Conservation (phyloP, 768 basidiomycete genomes). For the Clavaria fumosa region DNA sequence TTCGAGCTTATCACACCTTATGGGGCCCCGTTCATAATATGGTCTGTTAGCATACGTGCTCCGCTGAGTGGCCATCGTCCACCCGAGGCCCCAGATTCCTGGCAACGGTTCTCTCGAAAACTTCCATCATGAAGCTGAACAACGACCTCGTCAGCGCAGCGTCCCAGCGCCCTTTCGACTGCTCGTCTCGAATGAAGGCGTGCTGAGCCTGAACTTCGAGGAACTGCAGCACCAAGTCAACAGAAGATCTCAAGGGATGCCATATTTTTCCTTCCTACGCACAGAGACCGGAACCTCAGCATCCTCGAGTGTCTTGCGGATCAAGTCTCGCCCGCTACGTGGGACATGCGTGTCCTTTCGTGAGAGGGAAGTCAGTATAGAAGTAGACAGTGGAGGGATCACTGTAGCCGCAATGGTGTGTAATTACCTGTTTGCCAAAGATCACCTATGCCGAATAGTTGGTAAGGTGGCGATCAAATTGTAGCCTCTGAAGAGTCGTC, state of each 20-base stretch:
- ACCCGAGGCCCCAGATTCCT: slow-evolving; percentile 67
- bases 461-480: too few relatives aligned
- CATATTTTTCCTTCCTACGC: neutral
- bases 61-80: slow-evolving; percentile 29
- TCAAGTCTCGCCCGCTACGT: slow-evolving; percentile 70
- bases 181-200: slow-evolving; percentile 88
- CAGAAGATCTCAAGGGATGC: neutral
- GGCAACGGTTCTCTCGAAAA: slow-evolving; percentile 79
- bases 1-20: too few relatives aligned
- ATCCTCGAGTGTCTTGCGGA: slow-evolving; percentile 72
- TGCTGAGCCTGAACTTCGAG: slow-evolving; percentile 96
- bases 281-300: slow-evolving; percentile 59
- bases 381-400: neutral
- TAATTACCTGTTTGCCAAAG: slow-evolving; percentile 76
- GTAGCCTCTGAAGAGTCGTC: too few relatives aligned
- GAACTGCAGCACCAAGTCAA: slow-evolving; percentile 34
- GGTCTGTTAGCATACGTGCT: slow-evolving; percentile 80
- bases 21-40: too few relatives aligned
- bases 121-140: slow-evolving; percentile 82
- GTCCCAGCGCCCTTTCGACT: slow-evolving; percentile 91
- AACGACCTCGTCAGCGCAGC: slow-evolving; percentile 73
- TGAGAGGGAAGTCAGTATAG: too few relatives aligned
- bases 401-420: neutral
- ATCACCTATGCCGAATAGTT: too few relatives aligned
- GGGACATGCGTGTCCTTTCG: slow-evolving; percentile 84